These are phyloP conservation scores for Auricularia cornea DNA, from an alignment of 768 basidiomycete species.

Conservation along the genomic window DNA sequence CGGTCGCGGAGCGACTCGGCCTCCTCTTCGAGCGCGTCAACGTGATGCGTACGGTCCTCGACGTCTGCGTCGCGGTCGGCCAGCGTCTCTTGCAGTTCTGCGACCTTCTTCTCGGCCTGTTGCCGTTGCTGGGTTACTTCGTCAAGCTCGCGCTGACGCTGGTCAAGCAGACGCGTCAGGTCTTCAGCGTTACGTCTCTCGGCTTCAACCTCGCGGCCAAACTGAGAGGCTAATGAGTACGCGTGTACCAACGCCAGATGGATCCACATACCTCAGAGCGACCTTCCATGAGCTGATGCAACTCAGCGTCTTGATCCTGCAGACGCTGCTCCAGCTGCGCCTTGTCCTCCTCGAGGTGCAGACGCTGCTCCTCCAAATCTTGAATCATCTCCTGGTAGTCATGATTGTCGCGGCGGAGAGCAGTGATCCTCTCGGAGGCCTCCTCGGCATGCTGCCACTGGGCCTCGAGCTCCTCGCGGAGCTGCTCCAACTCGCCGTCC, in stretches of 20 bases:
- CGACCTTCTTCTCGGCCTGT: constrained; percentile 42
- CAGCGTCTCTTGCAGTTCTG: constrained; percentile 49
- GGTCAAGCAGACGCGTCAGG: constrained; percentile 41
- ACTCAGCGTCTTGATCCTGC: constrained; percentile 12
- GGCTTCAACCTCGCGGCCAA: constrained; percentile 29
- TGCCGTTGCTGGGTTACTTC: constrained; percentile 49
- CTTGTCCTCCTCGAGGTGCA: constrained; percentile 7
- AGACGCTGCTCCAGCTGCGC: constrained; percentile 1
- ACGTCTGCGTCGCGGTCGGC: constrained; percentile 51
- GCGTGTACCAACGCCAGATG: neutral
- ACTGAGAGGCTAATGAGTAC: neutral
- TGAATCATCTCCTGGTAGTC: neutral
- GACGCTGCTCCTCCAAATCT: constrained; percentile 2
- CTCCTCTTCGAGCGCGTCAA: constrained; percentile 43
- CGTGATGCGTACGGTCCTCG: constrained; percentile 35
- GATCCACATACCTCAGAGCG: constrained; percentile 22
- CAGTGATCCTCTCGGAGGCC: constrained; percentile 31
- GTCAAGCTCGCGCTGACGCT: constrained; percentile 43
- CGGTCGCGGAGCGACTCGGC: constrained; percentile 47
- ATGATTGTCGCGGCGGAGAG: constrained; percentile 7
- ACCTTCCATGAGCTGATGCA: constrained; percentile 23
- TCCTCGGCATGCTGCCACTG: constrained; percentile 64
- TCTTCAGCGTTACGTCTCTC: constrained; percentile 20
- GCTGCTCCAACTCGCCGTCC: constrained; percentile 37
- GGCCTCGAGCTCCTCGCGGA: constrained; percentile 59